Evolutionary conservation across 306 rosid genomes (phyloP), one percentile per base, ranked within the genome.

Genomic region (Quercus glauca): DNA sequence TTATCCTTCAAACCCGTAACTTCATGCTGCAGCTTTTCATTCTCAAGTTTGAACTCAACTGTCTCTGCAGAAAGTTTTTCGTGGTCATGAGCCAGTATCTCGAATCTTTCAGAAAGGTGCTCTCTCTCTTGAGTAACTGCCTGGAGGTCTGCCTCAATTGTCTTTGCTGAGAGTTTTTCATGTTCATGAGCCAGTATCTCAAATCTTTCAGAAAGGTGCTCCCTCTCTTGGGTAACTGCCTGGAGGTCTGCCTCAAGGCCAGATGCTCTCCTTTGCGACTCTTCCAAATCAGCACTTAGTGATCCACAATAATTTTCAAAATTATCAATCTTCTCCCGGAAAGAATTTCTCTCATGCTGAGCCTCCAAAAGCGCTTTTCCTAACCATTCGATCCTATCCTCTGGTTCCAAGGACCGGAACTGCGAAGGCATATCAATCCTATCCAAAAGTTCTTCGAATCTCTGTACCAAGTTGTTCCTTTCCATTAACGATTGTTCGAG

Each of bases 401-500:
- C 96, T 12, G 92, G 94, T 82, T 95, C 98, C 85, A 82, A 41
- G 73, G 97, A 91, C 77, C 85, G 91, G 86, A 95, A 82, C 78
- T 91, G 90, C 56, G 84, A 83, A 85, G 98, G 98, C 91, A 93
- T 84, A 73, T 93, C 95, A 69, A 95, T 88, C 78, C 88, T 87
- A 83, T 90, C 89, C 64, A 95, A 85, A 85, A 91, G 90, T 73
- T 90, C 97, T 89, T 95, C 99, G 96, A 95, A 95, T 80, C 91
- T 88, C 89, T 91, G 99, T 73, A 93, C 92, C 52, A 91, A 73
- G 80, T 85, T 85, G 84, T 95, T 95, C 82, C 99, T 91, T 86
- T 91, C 97, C 94, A 90, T 88, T 84, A 95, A 88, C 55, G 99
- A 93, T 76, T 93, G 99, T 82, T 95, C 97, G 73, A 95, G 91